Base-by-base conservation (phyloP, 2,329 filamentous ascomycete species). In the Claviceps cyperi region DNA sequence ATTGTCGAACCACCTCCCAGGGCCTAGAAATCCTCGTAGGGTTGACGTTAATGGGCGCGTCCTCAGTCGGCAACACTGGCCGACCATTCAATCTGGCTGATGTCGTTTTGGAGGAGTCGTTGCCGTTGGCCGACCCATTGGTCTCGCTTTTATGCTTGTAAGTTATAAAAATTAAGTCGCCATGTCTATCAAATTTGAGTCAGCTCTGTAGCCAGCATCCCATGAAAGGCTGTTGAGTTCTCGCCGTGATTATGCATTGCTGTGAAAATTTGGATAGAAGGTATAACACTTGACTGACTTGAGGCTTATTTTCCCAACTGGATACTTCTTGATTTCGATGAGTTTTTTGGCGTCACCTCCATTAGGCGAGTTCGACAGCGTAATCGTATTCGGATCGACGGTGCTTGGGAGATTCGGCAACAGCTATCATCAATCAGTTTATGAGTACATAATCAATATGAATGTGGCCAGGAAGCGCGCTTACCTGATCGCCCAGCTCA, bases 1-100 rank as follows among this genome's bases (percentile, higher is more conserved):
- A 94, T 68, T 98, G 92, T 60, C 81, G 81, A 15, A 97, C 84
- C 8, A 84, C 79, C 62, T 98, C 92, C 92, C 92, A 97, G 5
- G 68, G 68, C 44, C 65, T 62, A 28, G 63, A 57, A 53, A 69
- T 67, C 44, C 63, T 60, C 51, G 69, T 63, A 0, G 89, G 87
- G 56, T 92, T 95, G 46, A 81, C 77, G 54, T 80, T 75, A 61
- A 85, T 75, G 43, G 80, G 78, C 3, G 78, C 66, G 56, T 84
- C 77, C 60, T 91, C 83, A 52, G 77, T 78, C 19, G 83, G 77
- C 15, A 82, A 70, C 41, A 92, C 78, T 32, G 83, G 77, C 58
- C 84, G 82, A 54, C 87, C 88, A 64, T 86, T 90, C n/a, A 94
- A 76, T 50, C 84, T 77, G 60, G 83, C 84, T 15, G 80, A 70